A percentile compares a stretch with the other conserved stretches of the same genome.
These are phyloP conservation scores for Mortierella sp. DNA, from an alignment of 371 early-diverging fungal genomes.

Conservation along the genomic window DNA sequence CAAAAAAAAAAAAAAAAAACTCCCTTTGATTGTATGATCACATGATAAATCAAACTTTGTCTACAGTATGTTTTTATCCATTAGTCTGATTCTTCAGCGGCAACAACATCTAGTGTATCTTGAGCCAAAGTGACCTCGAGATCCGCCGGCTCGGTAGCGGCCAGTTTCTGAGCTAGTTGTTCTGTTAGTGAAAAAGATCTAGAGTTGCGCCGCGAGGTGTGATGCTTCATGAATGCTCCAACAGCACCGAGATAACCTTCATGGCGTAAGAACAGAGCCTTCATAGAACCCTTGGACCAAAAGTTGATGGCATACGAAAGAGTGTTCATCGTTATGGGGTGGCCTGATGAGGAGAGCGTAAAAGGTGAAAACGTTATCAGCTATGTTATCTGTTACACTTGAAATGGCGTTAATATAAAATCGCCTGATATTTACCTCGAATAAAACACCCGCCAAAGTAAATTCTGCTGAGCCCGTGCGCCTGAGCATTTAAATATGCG, in stretches of 20 bases:
- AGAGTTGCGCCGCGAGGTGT: slow-evolving; percentile 52
- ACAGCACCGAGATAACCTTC: slow-evolving; percentile 97
- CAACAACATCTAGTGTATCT: slow-evolving; percentile 55
- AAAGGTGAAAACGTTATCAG: background rate
- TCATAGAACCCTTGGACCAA: slow-evolving; percentile 96
- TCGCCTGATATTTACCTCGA: slow-evolving; percentile 68
- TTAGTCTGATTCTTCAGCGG: slow-evolving; percentile 43
- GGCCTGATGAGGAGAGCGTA: slow-evolving; percentile 64
- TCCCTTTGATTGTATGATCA: background rate
- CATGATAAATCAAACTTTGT: background rate
- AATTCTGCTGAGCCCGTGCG: slow-evolving; percentile 90
- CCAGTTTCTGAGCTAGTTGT: slow-evolving; percentile 41
- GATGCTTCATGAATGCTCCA: slow-evolving; percentile 83
- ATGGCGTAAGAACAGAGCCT: slow-evolving; percentile 95
- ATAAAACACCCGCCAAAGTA: slow-evolving; percentile 98
- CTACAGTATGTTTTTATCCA: too few relatives aligned
- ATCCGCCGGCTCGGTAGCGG: slow-evolving; percentile 25
- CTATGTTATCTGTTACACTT: background rate
- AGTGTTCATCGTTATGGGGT: slow-evolving; percentile 97
- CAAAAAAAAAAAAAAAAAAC: background rate
- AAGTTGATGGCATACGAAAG: slow-evolving; percentile 96
- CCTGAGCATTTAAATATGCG: slow-evolving; percentile 94
- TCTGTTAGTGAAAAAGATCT: slow-evolving; percentile 48
- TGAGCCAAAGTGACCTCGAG: slow-evolving; percentile 44
- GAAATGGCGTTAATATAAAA: background rate